Percentiles rank a stretch among this genome's conserved stretches.
Evolutionary conservation across 495 filamentous ascomycete genomes (phyloP).

Genomic region (Coniosporium apollinis): DNA sequence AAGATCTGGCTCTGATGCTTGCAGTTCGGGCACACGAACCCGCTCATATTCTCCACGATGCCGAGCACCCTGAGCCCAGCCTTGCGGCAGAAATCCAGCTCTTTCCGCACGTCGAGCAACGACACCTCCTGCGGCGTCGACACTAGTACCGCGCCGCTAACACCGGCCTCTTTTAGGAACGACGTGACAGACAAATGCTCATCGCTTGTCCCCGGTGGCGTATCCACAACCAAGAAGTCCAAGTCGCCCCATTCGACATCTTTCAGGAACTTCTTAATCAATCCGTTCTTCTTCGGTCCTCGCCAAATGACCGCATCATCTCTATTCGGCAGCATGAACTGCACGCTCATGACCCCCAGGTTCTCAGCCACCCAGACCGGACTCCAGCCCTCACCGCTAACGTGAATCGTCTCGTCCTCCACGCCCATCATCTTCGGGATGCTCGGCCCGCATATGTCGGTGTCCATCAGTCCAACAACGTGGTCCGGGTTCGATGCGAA

Average conservation of each 20-base stretch:
- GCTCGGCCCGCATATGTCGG: slow-evolving; percentile 84
- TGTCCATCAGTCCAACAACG: slow-evolving; percentile 86
- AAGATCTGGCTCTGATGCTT: slow-evolving; percentile 72
- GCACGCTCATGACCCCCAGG: slow-evolving; percentile 83
- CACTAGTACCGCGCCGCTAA: slow-evolving; percentile 84
- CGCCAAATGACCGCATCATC: slow-evolving; percentile 96
- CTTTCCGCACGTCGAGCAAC: slow-evolving; percentile 82
- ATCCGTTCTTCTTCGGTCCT: slow-evolving; percentile 92
- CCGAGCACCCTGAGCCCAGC: slow-evolving; percentile 79
- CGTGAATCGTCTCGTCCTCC: slow-evolving; percentile 78
- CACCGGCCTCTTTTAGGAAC: slow-evolving; percentile 69
- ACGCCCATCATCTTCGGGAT: slow-evolving; percentile 99
- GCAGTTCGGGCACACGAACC: slow-evolving; percentile 88
- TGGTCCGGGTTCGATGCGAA: slow-evolving; percentile 61
- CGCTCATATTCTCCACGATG: slow-evolving; percentile 93
- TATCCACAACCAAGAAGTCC: slow-evolving; percentile 86
- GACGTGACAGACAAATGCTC: slow-evolving; percentile 88
- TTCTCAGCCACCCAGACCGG: slow-evolving; percentile 91
- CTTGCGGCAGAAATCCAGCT: slow-evolving; percentile 93
- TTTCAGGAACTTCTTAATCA: slow-evolving; percentile 94
- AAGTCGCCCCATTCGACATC: slow-evolving; percentile 95
- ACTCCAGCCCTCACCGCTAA: slow-evolving; percentile 67
- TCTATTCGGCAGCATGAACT: slow-evolving; percentile 87
- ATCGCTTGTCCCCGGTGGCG: slow-evolving; percentile 84
- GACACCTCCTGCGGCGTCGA: slow-evolving; percentile 94